These are phyloP conservation scores for Hysterium pulicare DNA, from an alignment of 2,329 filamentous ascomycete genomes.

Conservation along the genomic window DNA sequence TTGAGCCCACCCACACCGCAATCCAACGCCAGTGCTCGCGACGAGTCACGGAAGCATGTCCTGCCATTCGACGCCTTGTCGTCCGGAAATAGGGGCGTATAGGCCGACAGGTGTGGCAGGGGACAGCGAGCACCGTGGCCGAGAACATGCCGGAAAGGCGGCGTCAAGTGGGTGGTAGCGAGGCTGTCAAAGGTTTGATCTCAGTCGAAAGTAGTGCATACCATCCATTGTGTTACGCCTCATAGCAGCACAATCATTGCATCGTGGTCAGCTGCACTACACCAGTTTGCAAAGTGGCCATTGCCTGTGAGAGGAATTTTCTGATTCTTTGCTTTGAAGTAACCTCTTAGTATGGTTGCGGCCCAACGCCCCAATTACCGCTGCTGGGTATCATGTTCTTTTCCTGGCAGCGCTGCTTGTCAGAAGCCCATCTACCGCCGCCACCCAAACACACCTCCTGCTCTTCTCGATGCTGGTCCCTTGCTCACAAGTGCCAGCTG, in stretches of 20 bases:
- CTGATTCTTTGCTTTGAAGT: too few relatives aligned
- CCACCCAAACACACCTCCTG: slow-evolving; percentile 4
- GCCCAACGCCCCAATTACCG: slow-evolving; percentile 6
- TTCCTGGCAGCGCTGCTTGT: too few relatives aligned
- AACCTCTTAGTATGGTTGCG: slow-evolving; percentile 3
- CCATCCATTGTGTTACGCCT: not conserved
- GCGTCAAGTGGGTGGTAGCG: too few relatives aligned
- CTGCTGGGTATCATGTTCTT: slow-evolving; percentile 10
- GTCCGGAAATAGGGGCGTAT: too few relatives aligned
- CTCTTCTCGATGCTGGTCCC: not conserved
- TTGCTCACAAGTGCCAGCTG: slow-evolving; percentile 8
- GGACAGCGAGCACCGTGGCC: too few relatives aligned
- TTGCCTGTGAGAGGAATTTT: not conserved
- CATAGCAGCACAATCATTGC: slow-evolving; percentile 3
- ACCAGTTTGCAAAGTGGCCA: not conserved
- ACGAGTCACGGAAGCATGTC: too few relatives aligned
- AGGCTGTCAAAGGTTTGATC: too few relatives aligned
- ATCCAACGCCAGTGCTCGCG: too few relatives aligned
- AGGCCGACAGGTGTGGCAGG: too few relatives aligned
- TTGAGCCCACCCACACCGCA: slow-evolving; percentile 1
- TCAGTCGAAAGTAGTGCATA: not conserved
- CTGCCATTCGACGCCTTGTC: too few relatives aligned
- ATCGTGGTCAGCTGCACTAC: not conserved
- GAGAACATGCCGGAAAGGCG: too few relatives aligned
- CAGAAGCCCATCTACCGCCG: not conserved